A percentile compares a stretch with the other conserved stretches of the same genome.
Evolutionary conservation across 1,284 basidiomycete species (phyloP).

Genomic region (Fistulina hepatica): DNA sequence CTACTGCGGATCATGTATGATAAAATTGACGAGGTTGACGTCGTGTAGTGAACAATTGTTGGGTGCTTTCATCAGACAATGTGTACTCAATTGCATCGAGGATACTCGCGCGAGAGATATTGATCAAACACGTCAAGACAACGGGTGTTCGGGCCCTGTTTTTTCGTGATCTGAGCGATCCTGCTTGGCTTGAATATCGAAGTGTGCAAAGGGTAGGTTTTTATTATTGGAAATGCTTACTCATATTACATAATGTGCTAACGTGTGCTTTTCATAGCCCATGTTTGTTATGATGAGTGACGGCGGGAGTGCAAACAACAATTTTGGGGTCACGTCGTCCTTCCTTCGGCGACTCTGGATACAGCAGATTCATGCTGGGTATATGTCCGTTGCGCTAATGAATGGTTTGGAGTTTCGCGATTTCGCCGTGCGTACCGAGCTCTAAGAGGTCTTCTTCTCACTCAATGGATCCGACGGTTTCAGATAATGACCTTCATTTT

Average conservation of each 20-base stretch:
- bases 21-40: slow-evolving; percentile 1
- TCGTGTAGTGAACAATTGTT: slow-evolving; percentile 32
- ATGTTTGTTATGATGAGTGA: slow-evolving; percentile 57
- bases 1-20: neutral
- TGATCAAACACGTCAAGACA: slow-evolving; percentile 38
- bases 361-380: slow-evolving; percentile 33
- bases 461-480: too few species aligned
- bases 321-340: slow-evolving; percentile 21
- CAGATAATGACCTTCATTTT: too few species aligned
- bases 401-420: slow-evolving; percentile 46
- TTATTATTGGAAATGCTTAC: too few species aligned
- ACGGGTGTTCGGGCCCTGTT: slow-evolving; percentile 30
- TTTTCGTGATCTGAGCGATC: slow-evolving; percentile 36
- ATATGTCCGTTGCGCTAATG: slow-evolving; percentile 42
- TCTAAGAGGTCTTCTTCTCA: too few species aligned
- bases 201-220: slow-evolving; percentile 28
- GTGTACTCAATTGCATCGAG: slow-evolving; percentile 33
- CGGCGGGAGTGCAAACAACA: slow-evolving; percentile 26
- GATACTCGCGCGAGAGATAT: slow-evolving; percentile 37
- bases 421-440: slow-evolving; percentile 37
- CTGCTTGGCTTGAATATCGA: slow-evolving; percentile 38
- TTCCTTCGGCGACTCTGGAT: slow-evolving; percentile 41
- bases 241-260: too few species aligned
- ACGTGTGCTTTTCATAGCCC: too few species aligned
- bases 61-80: slow-evolving; percentile 27